phyloP scores from a whole-genome alignment of 495 filamentous ascomycete species.

The Pseudoneurospora amorphoporcata region DNA sequence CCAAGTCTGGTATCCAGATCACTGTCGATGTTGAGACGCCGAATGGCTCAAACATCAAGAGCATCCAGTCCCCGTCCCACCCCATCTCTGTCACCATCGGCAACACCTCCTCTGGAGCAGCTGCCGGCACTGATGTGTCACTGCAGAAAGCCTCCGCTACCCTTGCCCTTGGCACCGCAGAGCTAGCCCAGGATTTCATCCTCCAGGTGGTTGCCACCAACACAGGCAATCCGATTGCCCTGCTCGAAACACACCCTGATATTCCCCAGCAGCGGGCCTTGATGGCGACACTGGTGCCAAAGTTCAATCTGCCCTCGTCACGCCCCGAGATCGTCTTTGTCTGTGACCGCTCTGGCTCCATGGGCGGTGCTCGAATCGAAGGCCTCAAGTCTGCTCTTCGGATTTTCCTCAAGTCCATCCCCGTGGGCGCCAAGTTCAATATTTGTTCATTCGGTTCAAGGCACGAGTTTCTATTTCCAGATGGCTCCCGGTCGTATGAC shows the following conservation, averaged over 20 bases:
- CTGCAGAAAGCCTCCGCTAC: slow-evolving; percentile 51
- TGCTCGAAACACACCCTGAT: slow-evolving; percentile 53
- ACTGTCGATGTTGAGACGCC: slow-evolving; percentile 51
- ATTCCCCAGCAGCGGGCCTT: slow-evolving; percentile 51
- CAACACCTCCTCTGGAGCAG: slow-evolving; percentile 35
- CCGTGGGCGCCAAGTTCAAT: slow-evolving; percentile 59
- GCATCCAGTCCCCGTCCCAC: slow-evolving; percentile 55
- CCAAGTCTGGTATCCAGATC: slow-evolving; percentile 41
- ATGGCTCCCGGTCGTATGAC: slow-evolving; percentile 44
- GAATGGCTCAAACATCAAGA: slow-evolving; percentile 42
- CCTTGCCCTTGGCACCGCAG: slow-evolving; percentile 36
- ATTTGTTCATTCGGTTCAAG: slow-evolving; percentile 57
- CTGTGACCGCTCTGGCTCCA: slow-evolving; percentile 58
- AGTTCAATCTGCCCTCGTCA: slow-evolving; percentile 43
- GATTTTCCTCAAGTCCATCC: slow-evolving; percentile 62
- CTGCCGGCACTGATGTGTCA: slow-evolving; percentile 32
- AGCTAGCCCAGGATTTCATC: slow-evolving; percentile 43
- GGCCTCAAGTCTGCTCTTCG: slow-evolving; percentile 48
- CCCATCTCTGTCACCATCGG: slow-evolving; percentile 54
- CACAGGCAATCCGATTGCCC: slow-evolving; percentile 44
- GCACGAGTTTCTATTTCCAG: slow-evolving; percentile 46
- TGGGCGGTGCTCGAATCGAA: slow-evolving; percentile 42
- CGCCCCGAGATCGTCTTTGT: slow-evolving; percentile 61
- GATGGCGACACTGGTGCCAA: slow-evolving; percentile 58
- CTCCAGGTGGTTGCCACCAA: slow-evolving; percentile 47